Conservation (phyloP, 2,329 filamentous ascomycete species). For the Epicoccum nigrum region DNA sequence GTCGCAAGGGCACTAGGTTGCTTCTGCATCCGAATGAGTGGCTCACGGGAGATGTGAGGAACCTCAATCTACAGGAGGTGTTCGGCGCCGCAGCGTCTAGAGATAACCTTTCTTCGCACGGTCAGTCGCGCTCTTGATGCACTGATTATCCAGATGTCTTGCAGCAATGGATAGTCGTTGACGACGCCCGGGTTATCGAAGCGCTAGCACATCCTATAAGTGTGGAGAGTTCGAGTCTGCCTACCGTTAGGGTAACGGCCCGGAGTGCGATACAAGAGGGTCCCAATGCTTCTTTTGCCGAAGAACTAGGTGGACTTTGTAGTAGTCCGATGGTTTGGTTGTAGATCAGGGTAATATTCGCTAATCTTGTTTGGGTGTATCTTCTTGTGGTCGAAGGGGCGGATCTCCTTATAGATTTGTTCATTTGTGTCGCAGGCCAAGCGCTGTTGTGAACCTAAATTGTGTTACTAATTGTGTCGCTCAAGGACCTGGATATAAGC, state of each 20-base stretch:
- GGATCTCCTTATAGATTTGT: too few relatives aligned
- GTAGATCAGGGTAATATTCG: too few relatives aligned
- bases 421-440: too few relatives aligned
- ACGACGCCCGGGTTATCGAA: conserved; percentile 26
- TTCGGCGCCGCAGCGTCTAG: conserved; percentile 19
- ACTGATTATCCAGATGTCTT: conserved; percentile 8
- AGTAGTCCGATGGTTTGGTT: too few relatives aligned
- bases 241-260: conserved; percentile 31
- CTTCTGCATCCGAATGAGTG: conserved; percentile 8
- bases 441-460: too few relatives aligned
- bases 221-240: conserved; percentile 28
- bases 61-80: conserved; percentile 31
- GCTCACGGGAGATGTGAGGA: conserved; percentile 31
- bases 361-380: too few relatives aligned
- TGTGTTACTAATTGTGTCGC: too few relatives aligned
- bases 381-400: too few relatives aligned
- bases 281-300: conserved; percentile 11
- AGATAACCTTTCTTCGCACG: conserved; percentile 36
- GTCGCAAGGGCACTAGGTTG: conserved; percentile 22
- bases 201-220: conserved; percentile 37
- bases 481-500: too few relatives aligned
- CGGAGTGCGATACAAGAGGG: conserved; percentile 22
- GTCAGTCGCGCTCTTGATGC: neutral
- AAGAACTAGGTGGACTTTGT: too few relatives aligned
- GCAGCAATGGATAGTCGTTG: conserved; percentile 28